phyloP scores from a whole-genome alignment of 768 basidiomycete genomes.

The Tulasnella sp. region DNA sequence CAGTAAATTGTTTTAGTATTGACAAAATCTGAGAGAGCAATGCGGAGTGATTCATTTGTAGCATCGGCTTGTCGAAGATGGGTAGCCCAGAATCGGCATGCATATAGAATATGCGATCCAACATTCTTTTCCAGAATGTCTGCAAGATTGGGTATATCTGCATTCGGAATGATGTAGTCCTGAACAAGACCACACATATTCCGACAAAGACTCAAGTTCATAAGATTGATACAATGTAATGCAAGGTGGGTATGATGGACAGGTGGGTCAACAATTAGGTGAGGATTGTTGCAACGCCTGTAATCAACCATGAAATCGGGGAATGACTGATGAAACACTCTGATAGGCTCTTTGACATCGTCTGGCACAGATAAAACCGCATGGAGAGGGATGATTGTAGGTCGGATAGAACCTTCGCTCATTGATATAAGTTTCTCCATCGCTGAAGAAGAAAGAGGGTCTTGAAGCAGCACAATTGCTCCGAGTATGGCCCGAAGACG shows the following conservation, averaged over 20 bases:
- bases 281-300: background rate
- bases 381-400: background rate
- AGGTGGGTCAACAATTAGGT: background rate
- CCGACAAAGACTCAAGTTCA: background rate
- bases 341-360: background rate
- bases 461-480: slow-evolving; percentile 4
- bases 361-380: background rate
- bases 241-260: background rate
- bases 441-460: slow-evolving; percentile 2
- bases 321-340: slow-evolving; percentile 13
- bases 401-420: background rate
- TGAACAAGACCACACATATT: background rate
- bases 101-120: background rate
- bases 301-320: slow-evolving; percentile 7
- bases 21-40: background rate
- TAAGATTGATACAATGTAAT: background rate
- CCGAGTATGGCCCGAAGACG: slow-evolving; percentile 1
- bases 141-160: background rate
- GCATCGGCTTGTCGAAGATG: background rate
- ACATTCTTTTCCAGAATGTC: background rate
- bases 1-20: background rate
- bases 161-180: background rate
- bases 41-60: background rate
- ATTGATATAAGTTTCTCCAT: background rate
- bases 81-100: background rate